Evolutionary conservation across 306 rosid genomes (phyloP), one percentile per base, ranked within the genome.

Genomic region (Lathyrus oleraceus): DNA sequence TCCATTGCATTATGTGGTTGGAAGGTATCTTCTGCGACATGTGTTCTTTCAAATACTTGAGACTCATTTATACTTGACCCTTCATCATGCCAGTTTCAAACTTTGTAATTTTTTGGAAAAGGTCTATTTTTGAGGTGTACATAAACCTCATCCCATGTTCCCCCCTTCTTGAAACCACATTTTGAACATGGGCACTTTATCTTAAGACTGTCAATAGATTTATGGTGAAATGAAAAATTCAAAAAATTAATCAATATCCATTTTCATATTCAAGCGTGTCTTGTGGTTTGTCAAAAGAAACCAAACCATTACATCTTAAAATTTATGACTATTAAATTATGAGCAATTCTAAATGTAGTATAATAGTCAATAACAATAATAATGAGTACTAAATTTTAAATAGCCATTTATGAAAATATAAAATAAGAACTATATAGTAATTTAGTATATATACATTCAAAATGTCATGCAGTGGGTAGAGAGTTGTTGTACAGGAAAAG

Each of bases 401-500:
- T n/a, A n/a, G n/a, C n/a, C n/a, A n/a, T n/a, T n/a, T n/a, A n/a
- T n/a, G n/a, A n/a, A n/a, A n/a, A n/a, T n/a, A n/a, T n/a, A n/a
- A n/a, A n/a, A n/a, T n/a, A n/a, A n/a, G n/a, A n/a, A n/a, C n/a
- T n/a, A n/a, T n/a, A n/a, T n/a, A n/a, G n/a, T n/a, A n/a, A n/a
- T n/a, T n/a, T n/a, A n/a, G n/a, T n/a, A n/a, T n/a, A n/a, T 23
- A 48, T 53, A 28, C 70, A 30, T 84, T 72, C 36, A 19, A 48
- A 51, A 67, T 83, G 45, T 71, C 82, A 64, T 80, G 84, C 77
- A 95, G 99, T 56, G 96, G 95, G 49, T 96, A 91, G 78, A 91
- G 99, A 80, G 87, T 91, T 66, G 62, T 82, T 70, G 91, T 89
- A 39, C 91, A 86, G 67, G 99, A 95, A 81, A 85, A 86, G 78